Conservation (phyloP, 352 stramenopile genomes). For the Globisporangium recalcitrans region DNA sequence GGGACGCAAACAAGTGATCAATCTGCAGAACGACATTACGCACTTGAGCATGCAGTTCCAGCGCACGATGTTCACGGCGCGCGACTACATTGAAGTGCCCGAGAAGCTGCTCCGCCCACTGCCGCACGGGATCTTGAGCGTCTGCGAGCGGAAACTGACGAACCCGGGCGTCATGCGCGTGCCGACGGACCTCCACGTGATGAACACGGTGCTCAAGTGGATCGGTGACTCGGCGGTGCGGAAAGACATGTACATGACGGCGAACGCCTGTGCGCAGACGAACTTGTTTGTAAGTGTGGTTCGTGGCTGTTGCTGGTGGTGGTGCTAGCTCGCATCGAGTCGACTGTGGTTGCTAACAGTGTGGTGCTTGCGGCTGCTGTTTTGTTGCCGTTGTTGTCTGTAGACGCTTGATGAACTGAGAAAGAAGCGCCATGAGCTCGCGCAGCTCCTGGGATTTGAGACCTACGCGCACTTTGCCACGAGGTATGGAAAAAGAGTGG, state of each 20-base stretch:
- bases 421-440: conserved; percentile 83
- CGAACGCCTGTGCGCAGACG: conserved; percentile 77
- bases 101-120: conserved; percentile 46
- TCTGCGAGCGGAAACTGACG: conserved; percentile 65
- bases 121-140: conserved; percentile 49
- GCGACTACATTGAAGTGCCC: conserved; percentile 62
- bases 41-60: conserved; percentile 87
- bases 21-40: conserved; percentile 87
- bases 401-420: conserved; percentile 87
- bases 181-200: conserved; percentile 82
- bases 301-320: neutral
- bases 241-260: conserved; percentile 88
- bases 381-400: neutral
- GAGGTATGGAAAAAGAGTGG: conserved; percentile 71
- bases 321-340: neutral
- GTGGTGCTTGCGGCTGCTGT: neutral
- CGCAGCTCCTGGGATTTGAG: conserved; percentile 83
- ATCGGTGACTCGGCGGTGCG: conserved; percentile 67
- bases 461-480: conserved; percentile 89
- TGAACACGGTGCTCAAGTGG: conserved; percentile 92
- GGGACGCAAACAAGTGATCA: conserved; percentile 75
- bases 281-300: conserved; percentile 39
- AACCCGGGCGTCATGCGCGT: conserved; percentile 58
- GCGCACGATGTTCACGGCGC: conserved; percentile 67
- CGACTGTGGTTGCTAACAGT: no score